Base-by-base conservation (phyloP, 345 rosid genomes). In the Brassica rapa region DNA sequence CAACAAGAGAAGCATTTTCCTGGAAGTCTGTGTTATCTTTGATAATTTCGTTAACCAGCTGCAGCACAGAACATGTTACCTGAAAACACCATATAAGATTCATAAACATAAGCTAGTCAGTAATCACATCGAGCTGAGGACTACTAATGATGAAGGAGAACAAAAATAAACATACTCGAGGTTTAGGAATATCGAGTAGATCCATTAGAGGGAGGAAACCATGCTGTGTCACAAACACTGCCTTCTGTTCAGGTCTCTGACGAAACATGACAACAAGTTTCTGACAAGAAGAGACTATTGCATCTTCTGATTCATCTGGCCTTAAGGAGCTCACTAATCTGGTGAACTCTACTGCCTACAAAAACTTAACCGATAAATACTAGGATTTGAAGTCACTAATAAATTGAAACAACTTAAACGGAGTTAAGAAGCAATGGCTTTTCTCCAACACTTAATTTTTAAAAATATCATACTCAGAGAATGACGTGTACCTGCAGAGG, bases 1-100 rank as follows among this genome's bases (percentile, higher is more conserved):
- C 98, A 80, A 95, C 92, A 82, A 95, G 98, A 84, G 97, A 95
- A 75, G 99, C 99, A 83, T 95, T 95, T 89, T 95, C 96, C 90
- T 86, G 96, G 85, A 93, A 88, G 77, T 90, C 96, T 1, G 92
- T 82, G 79, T 91, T 93, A 74, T 95, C 97, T 84, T 88, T 93
- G 11, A 91, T 86, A 75, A 93, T 89, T 81, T 88, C 90, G 71
- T 95, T 95, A 75, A 95, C 84, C 25, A 93, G 91, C 88, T 93
- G 98, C 80, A 95, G 97, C 84, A 93, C 91, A 8, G 94, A 87
- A 84, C 93, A 87, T 80, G 84, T 89, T 74, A 91, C 97, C 99
- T 95, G 92, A 77, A 87, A 82, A 60, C 55, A 62, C 78, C 72
- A 30, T 55, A 35, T 78, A 53, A 53, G 19, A 30, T 68, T 46